Conservation (phyloP, 306 rosid species). For the Acacia crassicarpa region DNA sequence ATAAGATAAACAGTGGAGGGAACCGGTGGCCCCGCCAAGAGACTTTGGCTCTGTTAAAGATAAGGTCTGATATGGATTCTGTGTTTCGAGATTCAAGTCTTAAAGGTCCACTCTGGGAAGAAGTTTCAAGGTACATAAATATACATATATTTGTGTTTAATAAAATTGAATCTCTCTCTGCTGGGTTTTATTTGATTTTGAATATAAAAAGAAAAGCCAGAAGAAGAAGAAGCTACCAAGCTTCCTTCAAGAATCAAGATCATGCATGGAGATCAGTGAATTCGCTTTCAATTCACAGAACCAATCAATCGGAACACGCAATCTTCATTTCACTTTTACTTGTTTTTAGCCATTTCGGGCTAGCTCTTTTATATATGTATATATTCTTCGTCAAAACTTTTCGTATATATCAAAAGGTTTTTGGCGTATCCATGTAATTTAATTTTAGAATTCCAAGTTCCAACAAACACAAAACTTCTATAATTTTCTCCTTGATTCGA, state of each 20-base stretch:
- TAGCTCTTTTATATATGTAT: neutral
- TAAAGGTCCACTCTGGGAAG: conserved; percentile 97
- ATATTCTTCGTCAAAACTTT: neutral
- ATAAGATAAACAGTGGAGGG: conserved; percentile 46
- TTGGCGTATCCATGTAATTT: neutral
- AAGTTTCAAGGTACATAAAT: conserved; percentile 70
- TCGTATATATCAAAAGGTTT: neutral
- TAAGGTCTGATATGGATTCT: conserved; percentile 84
- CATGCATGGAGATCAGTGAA: conserved; percentile 33
- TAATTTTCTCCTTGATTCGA: neutral
- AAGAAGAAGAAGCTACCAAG: neutral
- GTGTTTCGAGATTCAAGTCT: conserved; percentile 80
- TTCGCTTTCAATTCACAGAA: conserved; percentile 16
- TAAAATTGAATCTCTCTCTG: neutral
- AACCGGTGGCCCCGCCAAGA: conserved; percentile 97
- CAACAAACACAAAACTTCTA: neutral
- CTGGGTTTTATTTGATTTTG: neutral
- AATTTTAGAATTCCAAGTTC: neutral
- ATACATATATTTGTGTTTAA: neutral
- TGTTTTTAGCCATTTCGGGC: neutral
- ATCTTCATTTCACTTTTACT: neutral
- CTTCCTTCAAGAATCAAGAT: conserved; percentile 9
- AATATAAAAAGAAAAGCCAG: too few species aligned
- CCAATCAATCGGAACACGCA: conserved; percentile 21
- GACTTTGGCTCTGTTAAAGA: conserved; percentile 86